Evolutionary conservation across 345 rosid species (phyloP), one percentile per base, ranked within the genome.

Genomic region (Camelina neglecta): DNA sequence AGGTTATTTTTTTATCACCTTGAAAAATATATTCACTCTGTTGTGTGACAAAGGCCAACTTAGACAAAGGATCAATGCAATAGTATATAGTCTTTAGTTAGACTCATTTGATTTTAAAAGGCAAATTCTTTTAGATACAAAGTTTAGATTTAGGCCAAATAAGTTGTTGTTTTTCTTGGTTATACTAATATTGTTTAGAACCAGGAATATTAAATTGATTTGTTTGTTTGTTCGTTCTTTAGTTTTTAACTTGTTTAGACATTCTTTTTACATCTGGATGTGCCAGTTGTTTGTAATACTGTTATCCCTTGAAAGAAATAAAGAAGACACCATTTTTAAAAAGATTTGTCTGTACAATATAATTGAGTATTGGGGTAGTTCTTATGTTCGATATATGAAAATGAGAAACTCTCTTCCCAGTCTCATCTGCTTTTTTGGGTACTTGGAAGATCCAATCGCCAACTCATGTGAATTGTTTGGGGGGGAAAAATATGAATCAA

Each of bases 71-170:
- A 21, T 77, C 18, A 71, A 7, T 38, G 56, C 67, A 20, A 1
- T 72, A 10, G 10, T 71, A 20, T 49, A 38, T 59, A 65, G 76
- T 65, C 76, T 65, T 65, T 77, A 71, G 67, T 65, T 77, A 71
- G 67, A n/a, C 44, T 21, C 42, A 38, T 45, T 75, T 4, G 21
- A 24, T 49, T 36, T 9, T 0, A 6, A 0, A 39, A 29, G 13
- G 8, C 5, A 2, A 58, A 48, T 8, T 21, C 11, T 53, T 41
- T 42, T 60, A 11, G 21, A 47, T 36, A 75, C 42, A 42, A 18
- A 60, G 68, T 18, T 4, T 51, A 9, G 39, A 21, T 67, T 60
- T 41, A 60, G 29, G 56, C 26, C 15, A 50, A 42, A 60, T 68
- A 63, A n/a, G 3, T 3, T 60, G 62, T 41, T 8, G 8, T 41